Evolutionary conservation across 768 basidiomycete genomes (phyloP), one percentile per base, ranked within the genome.

Genomic region (Lyophyllum atratum): DNA sequence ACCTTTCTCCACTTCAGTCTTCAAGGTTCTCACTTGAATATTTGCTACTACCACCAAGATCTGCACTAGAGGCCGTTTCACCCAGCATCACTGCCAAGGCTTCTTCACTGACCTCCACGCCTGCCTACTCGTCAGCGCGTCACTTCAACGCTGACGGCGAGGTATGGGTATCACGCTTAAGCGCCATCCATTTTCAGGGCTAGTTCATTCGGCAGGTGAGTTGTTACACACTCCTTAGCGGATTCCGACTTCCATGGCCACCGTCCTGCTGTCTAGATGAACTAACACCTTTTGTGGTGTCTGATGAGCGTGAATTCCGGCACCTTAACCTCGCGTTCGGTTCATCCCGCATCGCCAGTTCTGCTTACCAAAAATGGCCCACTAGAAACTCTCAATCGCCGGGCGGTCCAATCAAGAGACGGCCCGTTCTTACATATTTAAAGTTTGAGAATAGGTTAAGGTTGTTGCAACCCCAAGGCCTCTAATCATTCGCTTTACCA

Each of bases 171-270:
- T 82, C 34, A 37, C 34, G 34, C 34, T 37, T 37, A 37, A 37
- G 87, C 86, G 86, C 87, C 87, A 89, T 89, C 87, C 86, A 88
- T 89, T 89, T 89, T 89, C 84, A 88, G 85, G 87, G 87, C 86
- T 86, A 88, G 86, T 88, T 87, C 83, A 86, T 90, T 90, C 85
- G 34, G 34, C 34, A 37, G 34, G 34, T 37, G 34, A 37, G 84
- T 88, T 87, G 85, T 87, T 86, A 86, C 85, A 87, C 85, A 87
- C 85, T 87, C 85, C 86, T 87, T 87, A 87, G 86, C 84, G 84
- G 86, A 75, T 87, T 87, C 83, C 81, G 84, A 87, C 86, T 87
- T 88, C 86, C 85, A 87, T 88, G 86, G 83, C 85, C 86, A 88
- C 86, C 84, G 82, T 87, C 85, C 86, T 87, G 87, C 86, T 89